Evolutionary conservation across 371 early-diverging fungal genomes (phyloP), one percentile per base, ranked within the genome.

Genomic region (Circinella umbellata): DNA sequence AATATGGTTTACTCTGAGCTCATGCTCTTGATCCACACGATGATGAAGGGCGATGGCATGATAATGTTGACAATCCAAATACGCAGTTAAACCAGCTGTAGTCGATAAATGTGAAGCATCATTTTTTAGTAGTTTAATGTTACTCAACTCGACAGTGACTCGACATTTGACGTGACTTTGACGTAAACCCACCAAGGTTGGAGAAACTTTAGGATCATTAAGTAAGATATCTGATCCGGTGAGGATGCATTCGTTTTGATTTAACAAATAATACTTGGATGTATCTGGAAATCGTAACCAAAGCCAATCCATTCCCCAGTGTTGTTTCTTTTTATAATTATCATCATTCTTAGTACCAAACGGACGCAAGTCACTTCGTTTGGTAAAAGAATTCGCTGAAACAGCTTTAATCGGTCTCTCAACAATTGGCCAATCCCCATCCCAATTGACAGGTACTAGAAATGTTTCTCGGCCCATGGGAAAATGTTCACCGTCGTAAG

Each of bases 401-500:
- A 53, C 42, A 14, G 64, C 68, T 34, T 68, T 37, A 46, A 71
- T 53, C 13, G 72, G 72, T 11, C 63, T 27, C 49, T 68, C 35
- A 39, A 72, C 60, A 15, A 27, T 53, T 4, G 75, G 75, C 75
- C 75, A 74, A n/a, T 61, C 72, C 14, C 72, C 72, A 36, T 64
- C 48, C 75, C 75, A 74, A 35, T 54, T 47, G 46, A 74, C 69
- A 51, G 72, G 72, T 51, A 61, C 64, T 34, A 74, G 27, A 42
- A 68, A 74, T 5, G 72, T 71, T 54, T 74, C 75, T 34, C 75
- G 68, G n/a, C 71, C 75, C 66, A 74, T 64, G 17, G 72, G 75
- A 15, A 64, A 71, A 34, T 42, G 46, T 10, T 62, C 67, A 14
- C 68, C 48, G 0, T 68, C 49, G 17, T 71, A 68, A 13, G 55